Percentiles rank a stretch among this genome's conserved stretches.
Evolutionary conservation across 2,329 filamentous ascomycete species (phyloP).

Genomic region (Piedraia hortae): DNA sequence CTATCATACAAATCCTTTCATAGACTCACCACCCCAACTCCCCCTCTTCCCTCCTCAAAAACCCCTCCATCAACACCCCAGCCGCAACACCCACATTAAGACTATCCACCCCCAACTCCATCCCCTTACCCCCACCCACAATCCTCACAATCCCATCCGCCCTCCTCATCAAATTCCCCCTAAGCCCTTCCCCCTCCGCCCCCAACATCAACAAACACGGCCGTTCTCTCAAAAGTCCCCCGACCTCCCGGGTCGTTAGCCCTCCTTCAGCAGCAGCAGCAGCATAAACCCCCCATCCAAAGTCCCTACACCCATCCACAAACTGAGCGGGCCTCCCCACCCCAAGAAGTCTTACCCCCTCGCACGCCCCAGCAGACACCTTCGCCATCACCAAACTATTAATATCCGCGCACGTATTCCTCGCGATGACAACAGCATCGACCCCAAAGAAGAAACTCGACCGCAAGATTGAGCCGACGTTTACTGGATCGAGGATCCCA

Average conservation of each 20-base stretch:
- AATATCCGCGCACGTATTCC: constrained; percentile 41
- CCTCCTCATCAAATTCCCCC: constrained; percentile 32
- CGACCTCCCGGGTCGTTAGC: constrained; percentile 3
- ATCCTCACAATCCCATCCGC: constrained; percentile 41
- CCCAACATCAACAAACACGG: constrained; percentile 64
- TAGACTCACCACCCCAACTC: no score
- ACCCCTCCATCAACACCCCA: constrained; percentile 44
- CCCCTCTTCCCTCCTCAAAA: constrained; percentile 19
- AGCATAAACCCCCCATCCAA: constrained; percentile 65
- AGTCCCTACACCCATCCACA: constrained; percentile 33
- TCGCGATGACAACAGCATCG: constrained; percentile 54
- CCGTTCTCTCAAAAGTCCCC: constrained; percentile 12
- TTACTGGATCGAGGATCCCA: constrained; percentile 53
- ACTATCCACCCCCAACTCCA: constrained; percentile 38
- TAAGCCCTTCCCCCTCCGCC: constrained; percentile 50
- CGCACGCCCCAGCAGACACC: constrained; percentile 64
- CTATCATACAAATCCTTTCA: no score
- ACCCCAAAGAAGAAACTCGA: constrained; percentile 78
- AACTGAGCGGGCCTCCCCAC: constrained; percentile 42
- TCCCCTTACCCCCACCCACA: constrained; percentile 2
- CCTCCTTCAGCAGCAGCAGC: constrained; percentile 25
- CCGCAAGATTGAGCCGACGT: constrained; percentile 69
- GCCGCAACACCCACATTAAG: constrained; percentile 82
- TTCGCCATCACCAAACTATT: constrained; percentile 59
- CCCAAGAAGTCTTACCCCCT: constrained; percentile 47